phyloP scores from a whole-genome alignment of 1,284 basidiomycete species.

The Ustilago vetiveriae region DNA sequence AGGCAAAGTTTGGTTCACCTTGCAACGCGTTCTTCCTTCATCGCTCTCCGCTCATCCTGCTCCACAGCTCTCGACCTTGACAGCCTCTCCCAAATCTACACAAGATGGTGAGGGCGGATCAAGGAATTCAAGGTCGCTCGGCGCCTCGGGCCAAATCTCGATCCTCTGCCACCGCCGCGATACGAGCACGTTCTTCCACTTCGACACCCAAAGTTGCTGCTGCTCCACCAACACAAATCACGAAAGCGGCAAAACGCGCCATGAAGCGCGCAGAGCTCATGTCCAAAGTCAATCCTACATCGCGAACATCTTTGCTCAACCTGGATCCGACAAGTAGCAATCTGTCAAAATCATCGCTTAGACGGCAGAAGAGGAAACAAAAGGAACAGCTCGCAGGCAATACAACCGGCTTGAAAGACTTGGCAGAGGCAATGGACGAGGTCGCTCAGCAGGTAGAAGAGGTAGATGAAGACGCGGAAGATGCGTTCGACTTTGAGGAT shows the following conservation, averaged over 20 bases:
- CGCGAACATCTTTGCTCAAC: slow-evolving; percentile 21
- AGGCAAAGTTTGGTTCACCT: too few relatives aligned
- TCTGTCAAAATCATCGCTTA: slow-evolving; percentile 54
- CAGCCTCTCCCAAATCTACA: not conserved
- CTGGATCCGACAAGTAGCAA: slow-evolving; percentile 14
- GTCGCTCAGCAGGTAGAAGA: slow-evolving; percentile 30
- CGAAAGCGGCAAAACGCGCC: slow-evolving; percentile 54
- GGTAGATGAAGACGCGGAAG: slow-evolving; percentile 18
- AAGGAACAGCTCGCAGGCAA: slow-evolving; percentile 60
- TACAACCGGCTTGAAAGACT: slow-evolving; percentile 51
- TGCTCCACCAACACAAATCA: slow-evolving; percentile 35
- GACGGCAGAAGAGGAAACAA: slow-evolving; percentile 54
- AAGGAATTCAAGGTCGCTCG: slow-evolving; percentile 33
- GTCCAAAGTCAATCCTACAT: slow-evolving; percentile 29
- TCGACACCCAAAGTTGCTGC: slow-evolving; percentile 13
- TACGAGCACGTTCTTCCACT: slow-evolving; percentile 16
- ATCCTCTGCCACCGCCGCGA: slow-evolving; percentile 25
- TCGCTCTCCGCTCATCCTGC: too few relatives aligned
- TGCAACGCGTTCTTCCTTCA: too few relatives aligned
- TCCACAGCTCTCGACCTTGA: too few relatives aligned
- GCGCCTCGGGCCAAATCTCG: slow-evolving; percentile 35
- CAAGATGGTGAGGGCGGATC: slow-evolving; percentile 33
- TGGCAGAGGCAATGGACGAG: slow-evolving; percentile 46
- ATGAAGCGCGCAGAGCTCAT: slow-evolving; percentile 51
- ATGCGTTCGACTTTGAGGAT: slow-evolving; percentile 13